Base-by-base conservation (phyloP, 108 stramenopile genomes). In the Cyclotella choctawhatcheeana region DNA sequence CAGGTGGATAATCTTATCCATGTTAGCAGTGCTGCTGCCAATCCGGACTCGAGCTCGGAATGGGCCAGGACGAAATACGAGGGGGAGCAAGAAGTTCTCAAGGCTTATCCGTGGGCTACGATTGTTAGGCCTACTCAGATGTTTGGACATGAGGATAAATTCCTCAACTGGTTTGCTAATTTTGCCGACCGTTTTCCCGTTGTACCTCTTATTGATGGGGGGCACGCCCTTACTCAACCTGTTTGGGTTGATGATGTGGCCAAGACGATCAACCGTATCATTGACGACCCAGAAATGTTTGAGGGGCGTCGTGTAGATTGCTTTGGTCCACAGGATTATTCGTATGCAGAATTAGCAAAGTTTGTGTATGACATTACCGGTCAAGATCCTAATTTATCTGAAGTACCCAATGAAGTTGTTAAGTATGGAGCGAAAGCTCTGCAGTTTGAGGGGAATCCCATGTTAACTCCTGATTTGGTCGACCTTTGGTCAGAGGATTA, bases 221-320 rank as follows among this genome's bases (percentile, higher is more conserved):
- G 96, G 8, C 74, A 89, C 16, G 77, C 94, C 24, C 69, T 96
- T 48, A 89, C 96, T 24, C 96, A 98, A 82, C 99, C 99, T 12
- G 94, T 97, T 0, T 98, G 89, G 73, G 97, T 83, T 10, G 92
- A 71, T 14, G 97, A 99, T 82, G 98, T 98, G 24, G 97, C 96
- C 35, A 76, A 85, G 58, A 94, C 93, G 25, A 87, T 97, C 73
- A 52, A 71, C 34, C 62, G 84, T 34, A 84, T 93, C 64, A 71
- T 84, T 29, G 82, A 94, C 75, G 84, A 91, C 69, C 91, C 93
- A 3, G 74, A 84, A 27, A 86, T 80, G 56, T 95, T 92, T 58
- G 89, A 84, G 44, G 98, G 98, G 13, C 84, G 89, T 44, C 88
- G 90, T 3, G 90, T 97, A 3, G 96, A 98, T 62, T 90, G 96